Conservation (phyloP, 352 stramenopile species). For the Phytophthora capsici region DNA sequence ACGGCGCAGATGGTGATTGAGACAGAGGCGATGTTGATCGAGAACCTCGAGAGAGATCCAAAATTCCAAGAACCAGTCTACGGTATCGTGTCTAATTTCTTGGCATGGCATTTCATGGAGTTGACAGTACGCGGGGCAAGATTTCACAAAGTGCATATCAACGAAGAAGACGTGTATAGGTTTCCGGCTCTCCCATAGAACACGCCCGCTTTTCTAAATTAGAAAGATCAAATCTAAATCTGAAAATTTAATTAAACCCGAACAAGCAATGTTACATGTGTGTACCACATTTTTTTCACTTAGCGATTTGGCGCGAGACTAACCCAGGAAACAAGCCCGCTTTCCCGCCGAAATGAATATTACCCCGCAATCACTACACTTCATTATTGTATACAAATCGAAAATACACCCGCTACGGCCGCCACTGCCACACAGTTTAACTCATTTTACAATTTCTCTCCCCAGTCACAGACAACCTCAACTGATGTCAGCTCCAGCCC, state of each 20-base stretch:
- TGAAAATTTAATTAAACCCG: background rate
- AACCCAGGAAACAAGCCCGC: too few species aligned
- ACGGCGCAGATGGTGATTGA: constrained; percentile 13
- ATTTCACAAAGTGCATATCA: constrained; percentile 8
- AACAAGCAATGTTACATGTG: background rate
- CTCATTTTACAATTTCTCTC: too few species aligned
- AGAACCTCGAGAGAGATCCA: constrained; percentile 10
- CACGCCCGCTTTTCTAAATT: background rate
- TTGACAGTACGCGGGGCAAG: constrained; percentile 9
- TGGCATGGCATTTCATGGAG: constrained; percentile 33
- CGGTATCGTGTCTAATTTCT: constrained; percentile 21
- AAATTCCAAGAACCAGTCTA: constrained; percentile 8
- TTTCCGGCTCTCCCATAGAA: background rate
- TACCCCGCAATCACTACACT: too few species aligned
- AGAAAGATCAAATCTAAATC: background rate
- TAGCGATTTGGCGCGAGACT: too few species aligned
- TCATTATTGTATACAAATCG: too few species aligned
- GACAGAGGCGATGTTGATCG: constrained; percentile 14
- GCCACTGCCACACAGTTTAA: too few species aligned
- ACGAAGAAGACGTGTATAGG: too few species aligned
- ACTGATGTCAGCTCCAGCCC: too few species aligned
- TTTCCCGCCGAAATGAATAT: too few species aligned
- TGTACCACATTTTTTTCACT: background rate
- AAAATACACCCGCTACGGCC: too few species aligned
- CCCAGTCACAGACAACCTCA: too few species aligned